phyloP scores from a whole-genome alignment of 1,284 basidiomycete species.

The Coniophora puteana region DNA sequence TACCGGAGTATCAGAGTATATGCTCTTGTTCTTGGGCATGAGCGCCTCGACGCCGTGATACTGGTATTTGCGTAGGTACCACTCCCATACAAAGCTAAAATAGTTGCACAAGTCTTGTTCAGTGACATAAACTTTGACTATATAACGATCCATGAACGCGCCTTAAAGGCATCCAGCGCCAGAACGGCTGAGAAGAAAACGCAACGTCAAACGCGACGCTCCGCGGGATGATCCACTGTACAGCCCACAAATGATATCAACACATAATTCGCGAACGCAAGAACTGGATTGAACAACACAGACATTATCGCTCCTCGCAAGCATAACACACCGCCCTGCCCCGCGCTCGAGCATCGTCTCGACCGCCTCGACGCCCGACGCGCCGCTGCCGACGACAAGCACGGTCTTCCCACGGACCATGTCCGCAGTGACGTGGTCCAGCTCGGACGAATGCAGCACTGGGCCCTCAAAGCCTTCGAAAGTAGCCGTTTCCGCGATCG shows the following conservation, averaged over 20 bases:
- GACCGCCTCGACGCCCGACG: conserved; percentile 57
- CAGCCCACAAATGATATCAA: not conserved
- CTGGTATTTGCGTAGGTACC: conserved; percentile 43
- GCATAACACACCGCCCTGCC: conserved; percentile 42
- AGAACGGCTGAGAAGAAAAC: conserved; percentile 56
- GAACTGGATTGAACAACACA: not conserved
- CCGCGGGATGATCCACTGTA: conserved; percentile 48
- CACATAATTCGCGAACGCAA: not conserved
- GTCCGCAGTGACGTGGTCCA: conserved; percentile 36
- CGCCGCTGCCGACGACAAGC: conserved; percentile 54
- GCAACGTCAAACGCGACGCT: conserved; percentile 46
- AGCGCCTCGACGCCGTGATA: conserved; percentile 50
- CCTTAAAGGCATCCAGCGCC: conserved; percentile 51
- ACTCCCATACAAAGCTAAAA: conserved; percentile 47
- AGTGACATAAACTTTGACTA: no score
- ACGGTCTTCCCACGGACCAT: conserved; percentile 44
- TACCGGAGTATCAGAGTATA: conserved; percentile 49
- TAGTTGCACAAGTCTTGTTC: not conserved
- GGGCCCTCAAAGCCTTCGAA: conserved; percentile 31
- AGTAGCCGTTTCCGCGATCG: not conserved
- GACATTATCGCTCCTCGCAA: conserved; percentile 37
- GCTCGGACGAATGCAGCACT: conserved; percentile 51
- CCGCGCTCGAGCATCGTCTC: conserved; percentile 45
- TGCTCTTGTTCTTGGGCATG: conserved; percentile 38
- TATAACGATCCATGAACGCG: conserved; percentile 14